Evolutionary conservation across 441 rosid genomes (phyloP).

Genomic region (Raphanus hybrid): DNA sequence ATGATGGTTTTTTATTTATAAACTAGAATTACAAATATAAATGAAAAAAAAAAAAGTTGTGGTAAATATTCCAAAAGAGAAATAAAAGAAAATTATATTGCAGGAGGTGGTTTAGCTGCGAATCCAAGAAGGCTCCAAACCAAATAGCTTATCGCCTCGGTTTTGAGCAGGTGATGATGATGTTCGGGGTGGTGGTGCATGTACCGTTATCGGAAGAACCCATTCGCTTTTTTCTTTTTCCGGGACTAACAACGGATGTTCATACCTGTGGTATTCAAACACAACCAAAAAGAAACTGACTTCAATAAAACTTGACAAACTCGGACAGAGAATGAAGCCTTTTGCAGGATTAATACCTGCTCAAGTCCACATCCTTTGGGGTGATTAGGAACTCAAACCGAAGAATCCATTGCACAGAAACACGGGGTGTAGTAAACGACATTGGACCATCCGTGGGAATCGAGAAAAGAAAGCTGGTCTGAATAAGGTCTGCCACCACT

Average conservation of each 20-base stretch:
- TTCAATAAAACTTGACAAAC: no score
- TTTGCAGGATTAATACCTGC: slow-evolving; percentile 54
- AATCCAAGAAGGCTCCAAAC: slow-evolving; percentile 82
- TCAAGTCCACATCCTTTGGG: slow-evolving; percentile 83
- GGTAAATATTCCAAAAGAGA: not conserved
- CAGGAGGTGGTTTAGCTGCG: slow-evolving; percentile 44
- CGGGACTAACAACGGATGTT: slow-evolving; percentile 83
- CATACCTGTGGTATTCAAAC: slow-evolving; percentile 61
- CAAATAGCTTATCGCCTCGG: slow-evolving; percentile 63
- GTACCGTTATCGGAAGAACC: slow-evolving; percentile 94
- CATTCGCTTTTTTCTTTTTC: slow-evolving; percentile 91
- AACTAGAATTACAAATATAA: not conserved
- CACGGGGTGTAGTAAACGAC: slow-evolving; percentile 87
- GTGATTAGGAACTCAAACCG: slow-evolving; percentile 91
- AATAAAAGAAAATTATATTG: not conserved
- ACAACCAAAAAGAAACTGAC: slow-evolving; percentile 10
- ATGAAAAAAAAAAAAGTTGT: slow-evolving; percentile 3
- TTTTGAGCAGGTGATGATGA: slow-evolving; percentile 45
- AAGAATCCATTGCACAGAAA: slow-evolving; percentile 88
- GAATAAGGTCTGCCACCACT: slow-evolving; percentile 91
- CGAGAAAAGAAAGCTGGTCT: slow-evolving; percentile 93
- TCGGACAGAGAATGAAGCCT: no score
- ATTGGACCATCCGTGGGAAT: slow-evolving; percentile 95
- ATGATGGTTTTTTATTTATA: not conserved
- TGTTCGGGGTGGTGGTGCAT: slow-evolving; percentile 79